Base-by-base conservation (phyloP, 1,284 basidiomycete genomes). In the Ganoderma multipileum region DNA sequence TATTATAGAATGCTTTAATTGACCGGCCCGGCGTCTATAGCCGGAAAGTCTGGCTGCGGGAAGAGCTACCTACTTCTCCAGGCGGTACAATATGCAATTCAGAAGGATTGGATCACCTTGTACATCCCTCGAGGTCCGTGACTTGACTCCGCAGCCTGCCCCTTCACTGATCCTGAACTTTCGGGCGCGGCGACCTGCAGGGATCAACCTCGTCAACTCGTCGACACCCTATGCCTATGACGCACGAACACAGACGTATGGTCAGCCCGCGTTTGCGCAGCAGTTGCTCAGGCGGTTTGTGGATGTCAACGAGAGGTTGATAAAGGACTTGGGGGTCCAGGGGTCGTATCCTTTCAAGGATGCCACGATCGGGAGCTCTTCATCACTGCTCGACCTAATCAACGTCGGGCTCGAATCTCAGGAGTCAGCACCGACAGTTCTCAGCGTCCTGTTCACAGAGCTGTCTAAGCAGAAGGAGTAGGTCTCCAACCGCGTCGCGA, bases 41-140 rank as follows among this genome's bases (percentile, higher is more conserved):
- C 89, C 70, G 97, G 96, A n/a, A 79, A 85, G 2, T 71, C 86
- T 8, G 97, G 96, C 1, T 89, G 87, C 66, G 97, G 97, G 33
- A 98, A 98, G 82, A 95, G 92, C 67, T 90, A 88, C 71, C 81
- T 95, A 26, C 82, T 98, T 28, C 81, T 97, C 2, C 97, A 99
- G 78, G 86, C 91, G 0, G 89, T 95, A 0, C 86, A 93, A 39
- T 92, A 96, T 71, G 91, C 91, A 18, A 76, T 88, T 28, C 83
- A 88, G 16, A 87, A 88, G 36, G 87, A 88, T 18, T 98, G 94
- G 93, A 85, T 97, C 47, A 94, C 97, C 33, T 80, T 98, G 57
- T 98, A 97, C 79, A 86, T 96, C n/a, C 95, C 96, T 2, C 84
- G 91, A 81, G 89, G 93, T 94, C 55, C 44, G 84, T 61, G 36